These are phyloP conservation scores for Solanum commersonii DNA, from an alignment of 257 asterid species.

Conservation along the genomic window DNA sequence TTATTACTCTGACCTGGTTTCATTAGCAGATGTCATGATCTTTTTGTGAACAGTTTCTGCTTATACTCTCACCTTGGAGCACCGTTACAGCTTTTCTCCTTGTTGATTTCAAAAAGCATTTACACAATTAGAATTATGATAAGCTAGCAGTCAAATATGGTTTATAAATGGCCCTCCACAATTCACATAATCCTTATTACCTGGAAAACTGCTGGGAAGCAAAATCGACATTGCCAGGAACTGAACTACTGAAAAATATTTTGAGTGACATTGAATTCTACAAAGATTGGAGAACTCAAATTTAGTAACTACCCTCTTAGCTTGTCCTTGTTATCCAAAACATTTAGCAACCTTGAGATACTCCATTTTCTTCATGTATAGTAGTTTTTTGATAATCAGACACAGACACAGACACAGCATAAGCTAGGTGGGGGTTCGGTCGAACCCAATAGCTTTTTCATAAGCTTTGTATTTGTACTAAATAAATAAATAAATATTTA, in stretches of 20 bases:
- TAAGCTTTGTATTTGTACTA: no score
- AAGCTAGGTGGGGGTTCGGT: no score
- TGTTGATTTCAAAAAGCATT: conserved; percentile 7
- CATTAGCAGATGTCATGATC: conserved; percentile 29
- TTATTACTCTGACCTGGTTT: conserved; percentile 43
- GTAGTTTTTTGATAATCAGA: no score
- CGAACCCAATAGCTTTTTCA: no score
- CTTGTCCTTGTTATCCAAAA: no score
- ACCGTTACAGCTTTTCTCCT: background rate
- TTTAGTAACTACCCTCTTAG: no score
- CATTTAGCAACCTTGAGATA: no score
- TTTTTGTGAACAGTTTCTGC: conserved; percentile 13
- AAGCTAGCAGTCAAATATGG: conserved; percentile 29
- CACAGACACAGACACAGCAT: no score
- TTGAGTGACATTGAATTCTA: no score
- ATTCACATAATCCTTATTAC: conserved; percentile 30
- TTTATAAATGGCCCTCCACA: conserved; percentile 35
- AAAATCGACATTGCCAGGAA: conserved; percentile 38
- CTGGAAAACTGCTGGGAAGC: conserved; percentile 23
- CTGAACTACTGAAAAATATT: conserved; percentile 12
- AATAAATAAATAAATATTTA: no score
- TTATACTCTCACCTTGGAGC: background rate
- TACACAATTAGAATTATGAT: conserved; percentile 18
- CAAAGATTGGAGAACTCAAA: no score
- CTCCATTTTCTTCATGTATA: no score